Evolutionary conservation across 805 yeast species (phyloP).

Genomic region (Metschnikowia borealis): DNA sequence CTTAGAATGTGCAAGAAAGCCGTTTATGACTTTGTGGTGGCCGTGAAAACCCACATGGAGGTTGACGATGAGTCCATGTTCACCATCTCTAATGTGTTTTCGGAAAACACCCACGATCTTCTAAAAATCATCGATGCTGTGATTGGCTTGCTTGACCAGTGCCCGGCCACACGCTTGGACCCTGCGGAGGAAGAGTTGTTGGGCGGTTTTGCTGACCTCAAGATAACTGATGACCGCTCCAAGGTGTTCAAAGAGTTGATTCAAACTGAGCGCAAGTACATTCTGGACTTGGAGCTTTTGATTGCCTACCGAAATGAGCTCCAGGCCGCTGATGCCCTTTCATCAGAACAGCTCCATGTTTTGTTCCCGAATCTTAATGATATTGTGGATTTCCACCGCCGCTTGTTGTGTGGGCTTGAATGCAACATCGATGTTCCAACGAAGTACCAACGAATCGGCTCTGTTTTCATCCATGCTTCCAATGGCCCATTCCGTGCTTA

Average conservation of each 20-base stretch:
- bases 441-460: slow-evolving; percentile 80
- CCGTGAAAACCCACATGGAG: slow-evolving; percentile 72
- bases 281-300: slow-evolving; percentile 80
- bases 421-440: slow-evolving; percentile 75
- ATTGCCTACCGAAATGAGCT: slow-evolving; percentile 66
- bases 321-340: slow-evolving; percentile 57
- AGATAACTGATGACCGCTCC: slow-evolving; percentile 54
- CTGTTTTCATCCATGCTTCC: slow-evolving; percentile 80
- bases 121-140: slow-evolving; percentile 73
- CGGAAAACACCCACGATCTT: slow-evolving; percentile 75
- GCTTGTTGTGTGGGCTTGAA: slow-evolving; percentile 84
- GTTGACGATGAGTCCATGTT: slow-evolving; percentile 80
- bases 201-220: slow-evolving; percentile 20
- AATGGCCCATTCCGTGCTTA: slow-evolving; percentile 76
- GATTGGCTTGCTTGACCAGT: slow-evolving; percentile 43
- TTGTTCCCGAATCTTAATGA: slow-evolving; percentile 82
- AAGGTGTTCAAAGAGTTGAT: slow-evolving; percentile 82
- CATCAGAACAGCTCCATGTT: slow-evolving; percentile 74
- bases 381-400: slow-evolving; percentile 86
- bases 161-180: slow-evolving; percentile 1
- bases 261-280: slow-evolving; percentile 88
- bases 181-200: slow-evolving; percentile 8
- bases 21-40: slow-evolving; percentile 83
- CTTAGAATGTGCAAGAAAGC: slow-evolving; percentile 80
- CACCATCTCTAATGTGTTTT: slow-evolving; percentile 84